Percentiles rank a stretch among this genome's conserved stretches.
Conservation (phyloP, 2,329 filamentous ascomycete species). For the Penicillium psychrosexuale region DNA sequence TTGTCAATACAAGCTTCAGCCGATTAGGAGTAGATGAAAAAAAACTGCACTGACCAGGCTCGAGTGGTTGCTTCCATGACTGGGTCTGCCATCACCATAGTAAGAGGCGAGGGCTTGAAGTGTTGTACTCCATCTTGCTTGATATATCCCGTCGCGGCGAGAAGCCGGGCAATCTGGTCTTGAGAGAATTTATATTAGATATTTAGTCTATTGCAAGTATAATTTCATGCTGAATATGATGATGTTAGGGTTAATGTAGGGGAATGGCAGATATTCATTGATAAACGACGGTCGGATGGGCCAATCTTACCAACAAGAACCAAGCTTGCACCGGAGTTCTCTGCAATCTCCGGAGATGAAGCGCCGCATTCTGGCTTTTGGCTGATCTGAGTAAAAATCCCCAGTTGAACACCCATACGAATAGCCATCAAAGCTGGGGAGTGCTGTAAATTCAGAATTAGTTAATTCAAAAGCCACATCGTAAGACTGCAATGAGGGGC, state of each 20-base stretch:
- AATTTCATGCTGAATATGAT: no score
- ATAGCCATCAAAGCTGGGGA: constrained; percentile 10
- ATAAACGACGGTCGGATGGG: background rate
- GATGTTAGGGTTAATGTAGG: no score
- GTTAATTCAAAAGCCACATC: background rate
- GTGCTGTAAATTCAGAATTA: background rate
- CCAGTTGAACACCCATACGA: constrained; percentile 16
- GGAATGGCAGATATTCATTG: no score
- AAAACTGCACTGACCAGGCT: constrained; percentile 6
- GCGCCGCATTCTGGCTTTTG: background rate
- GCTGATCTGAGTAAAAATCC: constrained; percentile 6
- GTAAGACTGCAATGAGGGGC: no score
- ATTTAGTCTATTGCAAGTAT: no score
- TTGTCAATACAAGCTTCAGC: background rate
- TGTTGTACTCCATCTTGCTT: constrained; percentile 7
- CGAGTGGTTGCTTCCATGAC: constrained; percentile 18
- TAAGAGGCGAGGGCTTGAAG: constrained; percentile 20
- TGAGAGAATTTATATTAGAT: background rate
- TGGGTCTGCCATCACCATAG: constrained; percentile 19
- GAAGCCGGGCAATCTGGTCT: constrained; percentile 18
- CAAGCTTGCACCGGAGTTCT: constrained; percentile 11
- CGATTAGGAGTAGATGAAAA: background rate
- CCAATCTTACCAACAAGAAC: constrained; percentile 7
- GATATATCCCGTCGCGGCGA: constrained; percentile 18
- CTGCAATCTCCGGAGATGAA: constrained; percentile 9